Evolutionary conservation across 495 filamentous ascomycete genomes (phyloP).

Genomic region (Penicillium flavigenum): DNA sequence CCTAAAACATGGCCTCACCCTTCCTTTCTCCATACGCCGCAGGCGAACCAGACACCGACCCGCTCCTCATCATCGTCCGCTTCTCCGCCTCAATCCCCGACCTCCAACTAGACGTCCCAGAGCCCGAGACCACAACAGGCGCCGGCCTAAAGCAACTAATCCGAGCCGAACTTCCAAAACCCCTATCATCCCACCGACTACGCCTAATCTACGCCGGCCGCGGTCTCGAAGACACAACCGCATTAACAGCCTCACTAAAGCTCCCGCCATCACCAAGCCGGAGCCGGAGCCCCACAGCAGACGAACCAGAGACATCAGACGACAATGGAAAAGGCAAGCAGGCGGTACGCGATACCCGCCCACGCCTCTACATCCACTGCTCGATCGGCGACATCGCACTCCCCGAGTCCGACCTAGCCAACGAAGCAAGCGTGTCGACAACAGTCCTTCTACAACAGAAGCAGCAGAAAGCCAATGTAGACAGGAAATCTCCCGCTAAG

Average conservation of each 20-base stretch:
- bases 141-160: conserved; percentile 78
- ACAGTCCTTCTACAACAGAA: conserved; percentile 27
- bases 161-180: conserved; percentile 63
- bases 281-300: conserved; percentile 22
- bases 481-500: background rate
- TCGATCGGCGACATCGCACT: conserved; percentile 70
- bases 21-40: conserved; percentile 23
- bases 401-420: conserved; percentile 61
- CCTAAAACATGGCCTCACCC: conserved; percentile 16
- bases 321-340: conserved; percentile 58
- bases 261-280: conserved; percentile 53
- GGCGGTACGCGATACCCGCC: conserved; percentile 43
- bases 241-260: conserved; percentile 63
- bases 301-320: conserved; percentile 32
- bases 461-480: conserved; percentile 11
- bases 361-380: conserved; percentile 82
- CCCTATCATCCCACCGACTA: conserved; percentile 63
- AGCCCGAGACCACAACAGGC: conserved; percentile 65
- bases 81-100: conserved; percentile 85
- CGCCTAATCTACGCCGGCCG: conserved; percentile 87
- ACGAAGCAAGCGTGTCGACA: conserved; percentile 59
- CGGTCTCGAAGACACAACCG: conserved; percentile 69
- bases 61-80: conserved; percentile 75
- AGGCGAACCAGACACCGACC: conserved; percentile 34
- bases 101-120: conserved; percentile 70